phyloP scores from a whole-genome alignment of 495 filamentous ascomycete species.

The Xanthoparmelia taractica region DNA sequence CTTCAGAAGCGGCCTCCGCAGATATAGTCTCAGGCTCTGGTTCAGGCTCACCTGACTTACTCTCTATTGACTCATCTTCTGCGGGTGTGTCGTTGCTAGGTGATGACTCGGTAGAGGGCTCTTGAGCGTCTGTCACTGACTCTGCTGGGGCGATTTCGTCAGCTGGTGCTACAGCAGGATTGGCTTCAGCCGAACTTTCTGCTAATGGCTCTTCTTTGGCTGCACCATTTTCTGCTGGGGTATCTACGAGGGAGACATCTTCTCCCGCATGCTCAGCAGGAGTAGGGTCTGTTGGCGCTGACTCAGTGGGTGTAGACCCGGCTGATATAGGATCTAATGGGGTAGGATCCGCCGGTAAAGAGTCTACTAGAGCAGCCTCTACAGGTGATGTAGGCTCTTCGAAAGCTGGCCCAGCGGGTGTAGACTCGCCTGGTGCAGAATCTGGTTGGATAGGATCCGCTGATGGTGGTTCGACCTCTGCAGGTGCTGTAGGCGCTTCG shows the following conservation, averaged over 20 bases:
- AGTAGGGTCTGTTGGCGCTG: constrained; percentile 8
- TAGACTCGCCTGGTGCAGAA: background rate
- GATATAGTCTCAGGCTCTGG: background rate
- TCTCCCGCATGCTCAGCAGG: background rate
- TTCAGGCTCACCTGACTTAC: constrained; percentile 1
- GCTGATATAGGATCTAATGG: background rate
- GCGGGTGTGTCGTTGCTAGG: background rate
- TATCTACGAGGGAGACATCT: constrained; percentile 6
- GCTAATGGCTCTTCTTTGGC: background rate
- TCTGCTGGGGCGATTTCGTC: background rate
- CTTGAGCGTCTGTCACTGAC: background rate
- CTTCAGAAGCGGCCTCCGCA: constrained; percentile 6
- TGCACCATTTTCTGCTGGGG: background rate
- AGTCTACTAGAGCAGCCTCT: background rate
- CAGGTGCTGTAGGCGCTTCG: background rate
- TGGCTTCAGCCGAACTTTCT: background rate
- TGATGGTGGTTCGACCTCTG: no score
- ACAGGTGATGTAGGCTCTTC: background rate
- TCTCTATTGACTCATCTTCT: background rate
- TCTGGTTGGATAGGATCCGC: constrained; percentile 5
- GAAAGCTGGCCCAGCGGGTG: background rate
- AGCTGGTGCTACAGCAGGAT: constrained; percentile 8
- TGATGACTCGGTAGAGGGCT: background rate
- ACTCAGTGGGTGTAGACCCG: background rate
- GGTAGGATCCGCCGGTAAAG: constrained; percentile 2